These are phyloP conservation scores for Fusarium sp. DNA, from an alignment of 2,329 filamentous ascomycete species.

Conservation along the genomic window DNA sequence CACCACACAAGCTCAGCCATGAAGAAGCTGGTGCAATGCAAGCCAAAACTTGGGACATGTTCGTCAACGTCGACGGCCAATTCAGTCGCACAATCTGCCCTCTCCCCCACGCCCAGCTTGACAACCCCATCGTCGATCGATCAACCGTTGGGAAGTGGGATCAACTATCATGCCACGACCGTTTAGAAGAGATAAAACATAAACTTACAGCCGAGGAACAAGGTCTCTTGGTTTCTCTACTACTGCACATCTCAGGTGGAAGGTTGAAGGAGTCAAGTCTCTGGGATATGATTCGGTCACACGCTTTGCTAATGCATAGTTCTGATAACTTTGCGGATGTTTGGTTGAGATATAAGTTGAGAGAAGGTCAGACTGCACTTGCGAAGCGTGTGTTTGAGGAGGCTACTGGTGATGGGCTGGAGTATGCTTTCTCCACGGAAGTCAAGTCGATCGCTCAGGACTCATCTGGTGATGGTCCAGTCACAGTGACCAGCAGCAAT, in stretches of 20 bases:
- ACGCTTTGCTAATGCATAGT: background rate
- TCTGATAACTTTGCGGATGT: background rate
- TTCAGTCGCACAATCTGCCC: background rate
- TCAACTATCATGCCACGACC: background rate
- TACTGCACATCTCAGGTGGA: background rate
- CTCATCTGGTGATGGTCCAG: background rate
- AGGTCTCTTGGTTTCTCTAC: background rate
- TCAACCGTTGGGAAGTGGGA: background rate
- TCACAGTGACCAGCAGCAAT: accelerated
- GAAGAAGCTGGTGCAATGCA: background rate
- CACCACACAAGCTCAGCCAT: background rate
- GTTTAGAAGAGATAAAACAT: background rate
- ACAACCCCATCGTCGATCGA: background rate
- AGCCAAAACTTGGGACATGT: background rate
- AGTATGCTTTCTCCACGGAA: background rate
- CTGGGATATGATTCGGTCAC: background rate
- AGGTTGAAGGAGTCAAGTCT: background rate
- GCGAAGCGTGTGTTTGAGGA: background rate
- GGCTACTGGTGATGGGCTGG: background rate
- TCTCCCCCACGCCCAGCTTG: background rate
- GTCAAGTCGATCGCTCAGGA: background rate
- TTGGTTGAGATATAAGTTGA: background rate
- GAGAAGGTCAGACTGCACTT: background rate
- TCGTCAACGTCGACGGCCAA: background rate
- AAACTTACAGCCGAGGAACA: background rate